Conservation (phyloP, 2,329 filamentous ascomycete genomes). For the Immersiporthe knoxdaviesiana region DNA sequence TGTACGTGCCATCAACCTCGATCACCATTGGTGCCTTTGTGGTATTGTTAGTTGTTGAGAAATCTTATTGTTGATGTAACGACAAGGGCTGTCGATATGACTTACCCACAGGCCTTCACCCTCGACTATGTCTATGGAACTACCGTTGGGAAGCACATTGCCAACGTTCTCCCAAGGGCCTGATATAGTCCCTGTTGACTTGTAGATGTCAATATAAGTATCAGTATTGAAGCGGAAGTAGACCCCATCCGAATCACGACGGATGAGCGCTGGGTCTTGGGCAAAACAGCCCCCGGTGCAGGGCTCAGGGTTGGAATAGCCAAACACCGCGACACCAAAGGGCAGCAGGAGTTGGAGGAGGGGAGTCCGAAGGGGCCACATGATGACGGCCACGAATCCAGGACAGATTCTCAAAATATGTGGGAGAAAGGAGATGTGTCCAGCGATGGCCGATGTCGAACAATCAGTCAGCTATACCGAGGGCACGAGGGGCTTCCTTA, state of each 20-base stretch:
- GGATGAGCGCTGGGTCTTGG: constrained; percentile 27
- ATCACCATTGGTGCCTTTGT: constrained; percentile 65
- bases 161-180: constrained; percentile 26
- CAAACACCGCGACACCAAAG: constrained; percentile 4
- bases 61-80: not conserved
- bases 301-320: constrained; percentile 38
- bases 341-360: constrained; percentile 16
- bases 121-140: constrained; percentile 15
- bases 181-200: constrained; percentile 9
- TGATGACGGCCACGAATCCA: not conserved
- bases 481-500: not conserved
- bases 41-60: not conserved
- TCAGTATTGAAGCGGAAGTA: constrained; percentile 44
- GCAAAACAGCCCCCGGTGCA: constrained; percentile 39
- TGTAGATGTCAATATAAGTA: constrained; percentile 42
- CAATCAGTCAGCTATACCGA: not conserved
- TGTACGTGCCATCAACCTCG: constrained; percentile 60
- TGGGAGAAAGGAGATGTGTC: not conserved
- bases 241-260: constrained; percentile 25
- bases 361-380: not conserved
- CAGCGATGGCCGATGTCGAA: not conserved
- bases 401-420: not conserved
- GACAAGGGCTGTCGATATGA: not conserved
- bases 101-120: constrained; percentile 24
- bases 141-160: constrained; percentile 24